Conservation (phyloP, 768 basidiomycete genomes). For the Auricularia heimuer region DNA sequence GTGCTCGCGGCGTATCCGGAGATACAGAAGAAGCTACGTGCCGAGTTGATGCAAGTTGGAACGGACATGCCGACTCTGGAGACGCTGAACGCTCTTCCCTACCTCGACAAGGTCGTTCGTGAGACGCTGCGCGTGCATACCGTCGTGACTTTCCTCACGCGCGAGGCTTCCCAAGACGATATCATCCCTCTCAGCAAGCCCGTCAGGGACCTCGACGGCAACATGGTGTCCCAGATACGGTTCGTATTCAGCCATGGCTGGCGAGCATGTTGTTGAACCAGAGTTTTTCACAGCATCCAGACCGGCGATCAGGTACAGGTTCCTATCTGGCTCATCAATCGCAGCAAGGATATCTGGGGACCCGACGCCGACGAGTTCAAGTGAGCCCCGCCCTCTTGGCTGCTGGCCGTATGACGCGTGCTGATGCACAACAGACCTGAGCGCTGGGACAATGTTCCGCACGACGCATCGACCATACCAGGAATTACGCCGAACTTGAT, state of each 20-base stretch:
- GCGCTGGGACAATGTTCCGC: background rate
- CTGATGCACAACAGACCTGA: background rate
- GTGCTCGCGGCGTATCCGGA: slow-evolving; percentile 24
- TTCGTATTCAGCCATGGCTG: slow-evolving; percentile 4
- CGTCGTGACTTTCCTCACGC: slow-evolving; percentile 38
- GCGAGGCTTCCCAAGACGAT: slow-evolving; percentile 28
- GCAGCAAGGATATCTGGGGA: too few species aligned
- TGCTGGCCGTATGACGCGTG: too few species aligned
- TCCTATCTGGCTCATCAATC: too few species aligned
- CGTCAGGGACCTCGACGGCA: slow-evolving; percentile 18
- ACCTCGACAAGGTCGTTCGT: slow-evolving; percentile 53
- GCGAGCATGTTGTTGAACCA: too few species aligned
- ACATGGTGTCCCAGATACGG: slow-evolving; percentile 8
- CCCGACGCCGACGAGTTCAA: too few species aligned
- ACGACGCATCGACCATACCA: background rate
- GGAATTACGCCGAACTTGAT: background rate
- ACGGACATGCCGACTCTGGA: slow-evolving; percentile 12
- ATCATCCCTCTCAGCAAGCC: slow-evolving; percentile 39
- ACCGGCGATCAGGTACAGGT: too few species aligned
- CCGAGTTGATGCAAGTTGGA: slow-evolving; percentile 13
- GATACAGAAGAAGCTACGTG: slow-evolving; percentile 16
- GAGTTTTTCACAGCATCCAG: too few species aligned
- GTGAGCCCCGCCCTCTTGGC: too few species aligned
- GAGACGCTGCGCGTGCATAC: slow-evolving; percentile 47
- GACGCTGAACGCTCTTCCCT: slow-evolving; percentile 33